Evolutionary conservation across 176 grass and related monocot genomes (phyloP).

Genomic region (Bromus sterilis): DNA sequence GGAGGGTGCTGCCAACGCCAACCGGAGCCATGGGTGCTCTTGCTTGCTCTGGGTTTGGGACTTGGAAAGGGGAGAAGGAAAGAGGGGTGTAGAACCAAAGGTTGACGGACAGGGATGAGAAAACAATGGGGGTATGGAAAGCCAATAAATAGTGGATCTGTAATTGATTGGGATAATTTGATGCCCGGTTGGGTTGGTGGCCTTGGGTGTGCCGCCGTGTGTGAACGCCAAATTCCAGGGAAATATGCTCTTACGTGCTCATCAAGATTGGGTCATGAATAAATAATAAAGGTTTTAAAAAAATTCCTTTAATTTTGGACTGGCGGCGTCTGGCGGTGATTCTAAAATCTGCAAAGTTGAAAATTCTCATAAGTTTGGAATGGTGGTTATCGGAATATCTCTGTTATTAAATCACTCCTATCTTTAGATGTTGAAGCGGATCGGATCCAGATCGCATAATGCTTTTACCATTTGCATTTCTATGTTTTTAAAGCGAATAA

Average conservation of each 20-base stretch:
- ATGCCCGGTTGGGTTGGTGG: not conserved
- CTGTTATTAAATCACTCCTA: no score
- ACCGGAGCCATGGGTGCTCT: constrained; percentile 61
- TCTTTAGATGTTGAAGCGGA: no score
- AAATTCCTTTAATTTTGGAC: no score
- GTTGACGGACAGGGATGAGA: not conserved
- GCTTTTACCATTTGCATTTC: no score
- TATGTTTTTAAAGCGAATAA: no score
- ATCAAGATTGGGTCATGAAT: not conserved
- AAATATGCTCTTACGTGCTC: not conserved
- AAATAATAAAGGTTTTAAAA: no score
- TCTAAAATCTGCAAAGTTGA: no score
- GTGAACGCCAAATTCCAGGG: constrained; percentile 1
- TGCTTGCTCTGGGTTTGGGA: not conserved
- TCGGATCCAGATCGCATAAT: no score
- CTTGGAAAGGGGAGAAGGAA: no score
- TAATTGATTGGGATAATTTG: not conserved
- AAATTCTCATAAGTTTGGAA: no score
- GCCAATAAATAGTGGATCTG: not conserved
- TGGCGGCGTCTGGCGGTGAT: no score
- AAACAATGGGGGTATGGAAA: not conserved
- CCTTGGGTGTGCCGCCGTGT: not conserved
- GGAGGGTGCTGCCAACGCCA: constrained; percentile 62
- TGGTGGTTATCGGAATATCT: no score
- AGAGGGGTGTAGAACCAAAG: not conserved